Percentiles rank a stretch among this genome's conserved stretches.
Evolutionary conservation across 1,284 basidiomycete species (phyloP).

Genomic region (Ustilago trichophora): DNA sequence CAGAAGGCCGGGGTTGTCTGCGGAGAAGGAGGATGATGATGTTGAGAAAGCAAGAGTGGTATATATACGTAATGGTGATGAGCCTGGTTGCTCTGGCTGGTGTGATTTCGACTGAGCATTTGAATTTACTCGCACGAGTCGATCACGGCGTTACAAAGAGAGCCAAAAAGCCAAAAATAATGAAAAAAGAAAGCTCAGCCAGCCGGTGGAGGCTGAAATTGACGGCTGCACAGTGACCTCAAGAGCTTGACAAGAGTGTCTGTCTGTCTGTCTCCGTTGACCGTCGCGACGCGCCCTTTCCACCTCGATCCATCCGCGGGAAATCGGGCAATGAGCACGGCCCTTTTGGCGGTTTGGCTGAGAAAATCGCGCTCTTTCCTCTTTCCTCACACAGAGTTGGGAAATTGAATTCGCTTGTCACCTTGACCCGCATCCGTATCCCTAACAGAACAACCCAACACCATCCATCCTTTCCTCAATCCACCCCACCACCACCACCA

Average conservation of each 20-base stretch:
- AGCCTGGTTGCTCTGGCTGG: conserved; percentile 13
- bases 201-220: too few species aligned
- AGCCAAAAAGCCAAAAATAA: too few species aligned
- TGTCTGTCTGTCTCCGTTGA: too few species aligned
- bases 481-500: conserved; percentile 7
- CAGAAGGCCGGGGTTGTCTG: conserved; percentile 13
- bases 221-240: conserved; percentile 22
- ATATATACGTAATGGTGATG: conserved; percentile 38
- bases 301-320: neutral
- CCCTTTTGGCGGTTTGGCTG: neutral
- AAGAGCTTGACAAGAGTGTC: too few species aligned
- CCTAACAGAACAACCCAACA: conserved; percentile 1
- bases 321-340: conserved; percentile 20
- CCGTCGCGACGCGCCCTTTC: conserved; percentile 34
- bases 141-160: conserved; percentile 12
- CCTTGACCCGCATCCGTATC: conserved; percentile 17
- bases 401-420: neutral
- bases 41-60: conserved; percentile 13
- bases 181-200: too few species aligned
- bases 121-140: conserved; percentile 19
- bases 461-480: conserved; percentile 6
- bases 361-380: too few species aligned
- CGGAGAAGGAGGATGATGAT: neutral
- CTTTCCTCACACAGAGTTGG: too few species aligned
- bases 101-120: conserved; percentile 14